phyloP scores from a whole-genome alignment of 2,329 filamentous ascomycete genomes.

The Talaromyces sp. region DNA sequence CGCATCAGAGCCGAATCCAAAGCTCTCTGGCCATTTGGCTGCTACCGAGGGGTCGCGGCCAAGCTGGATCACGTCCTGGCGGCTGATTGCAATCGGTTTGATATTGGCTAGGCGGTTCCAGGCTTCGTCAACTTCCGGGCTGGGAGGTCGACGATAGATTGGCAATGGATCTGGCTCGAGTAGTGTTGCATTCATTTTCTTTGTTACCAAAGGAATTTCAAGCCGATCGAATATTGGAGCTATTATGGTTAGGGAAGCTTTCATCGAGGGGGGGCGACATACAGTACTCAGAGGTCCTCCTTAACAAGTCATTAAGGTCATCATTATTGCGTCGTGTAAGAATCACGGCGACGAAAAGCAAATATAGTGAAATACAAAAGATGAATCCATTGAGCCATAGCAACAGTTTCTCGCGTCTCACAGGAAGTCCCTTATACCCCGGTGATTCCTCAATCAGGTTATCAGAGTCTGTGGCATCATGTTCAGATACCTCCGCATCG shows the following conservation, averaged over 20 bases:
- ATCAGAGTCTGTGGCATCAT: background rate
- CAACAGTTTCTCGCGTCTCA: background rate
- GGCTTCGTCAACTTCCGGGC: slow-evolving; percentile 4
- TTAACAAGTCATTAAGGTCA: slow-evolving; percentile 1
- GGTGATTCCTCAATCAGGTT: background rate
- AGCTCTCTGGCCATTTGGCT: slow-evolving; percentile 13
- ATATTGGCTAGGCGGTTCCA: slow-evolving; percentile 1
- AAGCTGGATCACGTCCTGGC: background rate
- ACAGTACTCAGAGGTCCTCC: slow-evolving; percentile 1
- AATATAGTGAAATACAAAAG: background rate
- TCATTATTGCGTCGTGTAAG: background rate
- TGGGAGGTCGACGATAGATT: background rate
- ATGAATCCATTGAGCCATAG: slow-evolving; percentile 1
- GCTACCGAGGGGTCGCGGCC: slow-evolving; percentile 15
- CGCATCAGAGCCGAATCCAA: slow-evolving; percentile 14
- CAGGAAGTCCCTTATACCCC: background rate
- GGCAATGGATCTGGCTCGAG: background rate
- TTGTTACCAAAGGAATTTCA: background rate
- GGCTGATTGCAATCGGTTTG: background rate
- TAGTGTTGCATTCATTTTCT: background rate
- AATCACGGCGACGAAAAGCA: background rate
- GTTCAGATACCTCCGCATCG: background rate
- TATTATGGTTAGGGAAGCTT: background rate
- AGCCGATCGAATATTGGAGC: slow-evolving; percentile 6
- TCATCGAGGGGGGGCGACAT: background rate